Conservation (phyloP, 2,329 filamentous ascomycete genomes). For the Curvularia hawaiiensis region DNA sequence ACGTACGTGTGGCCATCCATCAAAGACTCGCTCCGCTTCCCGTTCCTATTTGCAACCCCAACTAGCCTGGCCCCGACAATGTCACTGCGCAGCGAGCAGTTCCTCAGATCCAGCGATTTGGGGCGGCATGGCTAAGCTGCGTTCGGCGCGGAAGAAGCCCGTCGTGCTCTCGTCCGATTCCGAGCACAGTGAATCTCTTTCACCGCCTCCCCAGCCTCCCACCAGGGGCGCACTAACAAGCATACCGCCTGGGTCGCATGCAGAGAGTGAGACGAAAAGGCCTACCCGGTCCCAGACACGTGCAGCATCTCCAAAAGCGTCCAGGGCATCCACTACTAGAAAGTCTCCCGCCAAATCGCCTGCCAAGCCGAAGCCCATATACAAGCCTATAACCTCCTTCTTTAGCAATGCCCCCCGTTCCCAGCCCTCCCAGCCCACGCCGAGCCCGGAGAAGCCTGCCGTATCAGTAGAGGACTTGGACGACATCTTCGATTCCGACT, state of each 20-base stretch:
- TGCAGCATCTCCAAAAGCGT: slow-evolving; percentile 29
- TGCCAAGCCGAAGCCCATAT: slow-evolving; percentile 45
- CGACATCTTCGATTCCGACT: slow-evolving; percentile 47
- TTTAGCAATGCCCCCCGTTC: slow-evolving; percentile 53
- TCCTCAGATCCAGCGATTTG: slow-evolving; percentile 25
- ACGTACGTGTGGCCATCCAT: neutral
- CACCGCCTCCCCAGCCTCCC: slow-evolving; percentile 40
- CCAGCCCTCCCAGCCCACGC: slow-evolving; percentile 46
- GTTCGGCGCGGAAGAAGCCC: slow-evolving; percentile 45
- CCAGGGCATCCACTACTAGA: slow-evolving; percentile 22
- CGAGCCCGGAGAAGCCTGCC: slow-evolving; percentile 47
- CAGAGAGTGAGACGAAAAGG: slow-evolving; percentile 23
- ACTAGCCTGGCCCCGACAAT: slow-evolving; percentile 28
- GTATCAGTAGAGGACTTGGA: slow-evolving; percentile 40
- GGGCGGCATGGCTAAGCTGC: slow-evolving; percentile 48
- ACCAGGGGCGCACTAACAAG: slow-evolving; percentile 37
- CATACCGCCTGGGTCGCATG: slow-evolving; percentile 21
- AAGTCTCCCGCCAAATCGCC: slow-evolving; percentile 39
- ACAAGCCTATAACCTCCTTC: slow-evolving; percentile 56
- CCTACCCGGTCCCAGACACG: slow-evolving; percentile 26
- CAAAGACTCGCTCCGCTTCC: slow-evolving; percentile 4
- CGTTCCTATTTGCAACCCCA: slow-evolving; percentile 2
- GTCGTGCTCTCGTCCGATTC: slow-evolving; percentile 45
- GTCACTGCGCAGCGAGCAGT: slow-evolving; percentile 28
- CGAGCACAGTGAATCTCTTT: slow-evolving; percentile 32